A percentile compares a stretch with the other conserved stretches of the same genome.
phyloP scores from a whole-genome alignment of 129 eudicot genomes.

The Oenanthe sinensis region DNA sequence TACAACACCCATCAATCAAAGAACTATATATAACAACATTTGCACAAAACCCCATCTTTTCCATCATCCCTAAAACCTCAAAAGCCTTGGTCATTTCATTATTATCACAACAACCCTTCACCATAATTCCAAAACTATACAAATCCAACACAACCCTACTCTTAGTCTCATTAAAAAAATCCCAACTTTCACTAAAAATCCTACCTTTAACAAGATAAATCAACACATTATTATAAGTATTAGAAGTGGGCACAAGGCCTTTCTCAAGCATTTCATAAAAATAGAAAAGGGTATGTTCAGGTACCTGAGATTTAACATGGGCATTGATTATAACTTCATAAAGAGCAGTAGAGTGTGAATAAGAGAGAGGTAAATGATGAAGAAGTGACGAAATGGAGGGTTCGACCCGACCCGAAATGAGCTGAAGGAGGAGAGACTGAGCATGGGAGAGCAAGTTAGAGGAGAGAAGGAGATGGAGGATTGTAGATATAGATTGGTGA shows the following conservation, averaged over 20 bases:
- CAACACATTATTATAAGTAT: slow-evolving; percentile 25
- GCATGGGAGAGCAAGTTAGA: slow-evolving; percentile 24
- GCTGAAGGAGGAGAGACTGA: slow-evolving; percentile 28
- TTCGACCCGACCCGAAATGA: slow-evolving; percentile 29
- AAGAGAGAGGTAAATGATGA: slow-evolving; percentile 17
- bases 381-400: slow-evolving; percentile 28
- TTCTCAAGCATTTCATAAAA: slow-evolving; percentile 31
- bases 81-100: slow-evolving; percentile 33
- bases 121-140: slow-evolving; percentile 46
- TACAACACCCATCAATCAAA: slow-evolving; percentile 52
- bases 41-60: slow-evolving; percentile 27
- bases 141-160: slow-evolving; percentile 27
- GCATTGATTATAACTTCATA: slow-evolving; percentile 30
- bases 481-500: slow-evolving; percentile 21
- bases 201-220: slow-evolving; percentile 15
- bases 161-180: slow-evolving; percentile 24
- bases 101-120: slow-evolving; percentile 41
- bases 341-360: slow-evolving; percentile 14
- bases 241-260: slow-evolving; percentile 28
- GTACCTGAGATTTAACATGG: slow-evolving; percentile 24
- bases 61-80: slow-evolving; percentile 25
- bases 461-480: slow-evolving; percentile 34
- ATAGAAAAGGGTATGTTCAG: slow-evolving; percentile 22
- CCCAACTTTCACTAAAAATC: slow-evolving; percentile 31
- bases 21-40: slow-evolving; percentile 44